A percentile compares a stretch with the other conserved stretches of the same genome.
Evolutionary conservation across 2,329 filamentous ascomycete species (phyloP).

Genomic region (Domatiomyces globalis): DNA sequence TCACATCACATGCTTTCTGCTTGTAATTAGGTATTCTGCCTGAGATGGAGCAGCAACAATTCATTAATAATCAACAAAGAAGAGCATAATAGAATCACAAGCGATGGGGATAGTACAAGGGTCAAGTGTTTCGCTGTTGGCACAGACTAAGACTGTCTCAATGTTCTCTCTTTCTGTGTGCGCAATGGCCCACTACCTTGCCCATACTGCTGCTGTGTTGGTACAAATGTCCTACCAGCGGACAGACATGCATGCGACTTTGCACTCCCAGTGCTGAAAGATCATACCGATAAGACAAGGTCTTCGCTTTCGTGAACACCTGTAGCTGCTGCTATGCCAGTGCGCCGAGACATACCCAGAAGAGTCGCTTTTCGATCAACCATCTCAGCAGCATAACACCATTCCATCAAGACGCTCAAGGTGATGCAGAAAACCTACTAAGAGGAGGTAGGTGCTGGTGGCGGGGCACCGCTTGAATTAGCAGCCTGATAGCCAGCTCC

Average conservation of each 20-base stretch:
- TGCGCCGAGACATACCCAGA: neutral
- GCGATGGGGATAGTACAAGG: too few species aligned
- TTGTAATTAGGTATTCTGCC: too few species aligned
- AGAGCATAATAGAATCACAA: neutral
- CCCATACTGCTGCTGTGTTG: neutral
- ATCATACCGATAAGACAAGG: neutral
- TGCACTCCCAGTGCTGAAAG: neutral
- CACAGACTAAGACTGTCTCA: neutral
- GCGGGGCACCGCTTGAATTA: neutral
- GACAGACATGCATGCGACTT: neutral
- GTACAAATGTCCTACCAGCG: neutral
- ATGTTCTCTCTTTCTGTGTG: neutral
- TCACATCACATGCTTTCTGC: neutral
- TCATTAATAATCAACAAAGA: neutral
- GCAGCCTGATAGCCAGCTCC: slow-evolving; percentile 8
- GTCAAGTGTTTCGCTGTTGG: neutral
- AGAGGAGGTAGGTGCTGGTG: neutral
- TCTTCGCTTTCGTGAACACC: neutral
- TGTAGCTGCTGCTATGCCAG: neutral
- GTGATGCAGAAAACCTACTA: neutral
- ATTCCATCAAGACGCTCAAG: neutral
- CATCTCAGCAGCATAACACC: neutral
- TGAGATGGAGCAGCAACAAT: too few species aligned
- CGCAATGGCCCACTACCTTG: neutral
- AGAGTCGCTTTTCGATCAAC: neutral